phyloP scores from a whole-genome alignment of 192 early-diverging fungal genomes.

The Chytriomyces sp. region DNA sequence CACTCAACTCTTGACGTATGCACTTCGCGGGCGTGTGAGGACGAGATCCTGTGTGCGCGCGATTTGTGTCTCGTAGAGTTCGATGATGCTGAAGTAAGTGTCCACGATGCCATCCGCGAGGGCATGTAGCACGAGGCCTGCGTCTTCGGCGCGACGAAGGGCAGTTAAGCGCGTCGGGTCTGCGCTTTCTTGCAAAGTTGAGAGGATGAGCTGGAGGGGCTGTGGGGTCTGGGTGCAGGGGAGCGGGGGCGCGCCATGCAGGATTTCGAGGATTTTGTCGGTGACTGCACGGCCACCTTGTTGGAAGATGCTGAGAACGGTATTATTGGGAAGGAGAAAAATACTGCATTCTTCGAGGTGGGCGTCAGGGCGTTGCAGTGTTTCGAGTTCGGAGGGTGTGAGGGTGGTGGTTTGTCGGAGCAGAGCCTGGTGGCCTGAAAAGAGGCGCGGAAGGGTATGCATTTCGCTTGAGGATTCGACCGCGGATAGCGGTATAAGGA shows the following conservation, averaged over 20 bases:
- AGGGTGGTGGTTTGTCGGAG: not conserved
- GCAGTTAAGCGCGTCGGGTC: not conserved
- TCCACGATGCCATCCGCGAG: conserved; percentile 29
- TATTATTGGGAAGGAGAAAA: not conserved
- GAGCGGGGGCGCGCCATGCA: conserved; percentile 1
- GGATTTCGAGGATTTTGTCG: not conserved
- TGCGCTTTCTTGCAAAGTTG: not conserved
- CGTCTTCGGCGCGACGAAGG: not conserved
- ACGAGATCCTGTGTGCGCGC: not conserved
- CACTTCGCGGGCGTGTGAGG: not conserved
- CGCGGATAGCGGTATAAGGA: not conserved
- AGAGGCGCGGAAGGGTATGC: not conserved
- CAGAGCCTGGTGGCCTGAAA: not conserved
- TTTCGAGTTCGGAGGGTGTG: not conserved
- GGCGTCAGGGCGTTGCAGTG: conserved; percentile 6
- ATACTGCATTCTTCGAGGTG: conserved; percentile 13
- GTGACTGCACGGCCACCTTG: not conserved
- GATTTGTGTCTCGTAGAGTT: conserved; percentile 17
- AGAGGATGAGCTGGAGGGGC: not conserved
- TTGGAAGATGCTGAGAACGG: conserved; percentile 8
- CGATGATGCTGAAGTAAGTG: conserved; percentile 1
- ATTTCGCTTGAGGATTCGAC: not conserved
- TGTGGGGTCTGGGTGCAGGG: not conserved
- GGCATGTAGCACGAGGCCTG: conserved; percentile 9
- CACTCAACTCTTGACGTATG: conserved; percentile 24